Evolutionary conservation across 768 basidiomycete species (phyloP).

Genomic region (Termitomyces sp.): DNA sequence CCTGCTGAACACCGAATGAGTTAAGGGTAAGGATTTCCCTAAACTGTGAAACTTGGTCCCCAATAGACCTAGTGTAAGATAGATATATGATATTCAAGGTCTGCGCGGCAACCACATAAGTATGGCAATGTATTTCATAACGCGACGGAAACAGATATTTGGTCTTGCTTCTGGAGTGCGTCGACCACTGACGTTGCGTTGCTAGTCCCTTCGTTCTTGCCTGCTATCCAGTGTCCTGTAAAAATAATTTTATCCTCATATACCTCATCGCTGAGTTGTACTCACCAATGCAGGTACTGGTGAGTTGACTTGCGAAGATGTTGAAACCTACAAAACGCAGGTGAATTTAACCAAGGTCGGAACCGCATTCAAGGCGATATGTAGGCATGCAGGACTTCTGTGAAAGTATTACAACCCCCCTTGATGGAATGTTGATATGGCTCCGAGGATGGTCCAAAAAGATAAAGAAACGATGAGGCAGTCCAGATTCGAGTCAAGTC

Average conservation of each 20-base stretch:
- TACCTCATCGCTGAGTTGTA: neutral
- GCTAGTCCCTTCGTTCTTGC: no score
- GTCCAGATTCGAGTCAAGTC: conserved; percentile 7
- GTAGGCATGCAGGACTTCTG: conserved; percentile 1
- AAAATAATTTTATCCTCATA: conserved; percentile 33
- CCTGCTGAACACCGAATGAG: conserved; percentile 46
- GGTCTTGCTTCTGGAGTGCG: no score
- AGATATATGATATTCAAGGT: neutral
- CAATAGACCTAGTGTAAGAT: conserved; percentile 33
- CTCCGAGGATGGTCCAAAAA: conserved; percentile 7
- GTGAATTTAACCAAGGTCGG: conserved; percentile 31
- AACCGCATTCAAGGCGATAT: neutral
- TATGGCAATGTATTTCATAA: conserved; percentile 20
- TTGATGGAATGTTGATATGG: neutral
- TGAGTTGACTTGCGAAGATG: conserved; percentile 53
- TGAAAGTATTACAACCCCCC: neutral
- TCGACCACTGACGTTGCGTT: no score
- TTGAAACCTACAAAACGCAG: conserved; percentile 53
- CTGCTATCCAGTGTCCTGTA: no score
- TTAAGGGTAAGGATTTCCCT: conserved; percentile 37
- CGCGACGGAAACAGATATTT: conserved; percentile 19
- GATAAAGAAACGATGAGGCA: neutral
- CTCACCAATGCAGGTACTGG: conserved; percentile 49
- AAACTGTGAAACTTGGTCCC: conserved; percentile 58
- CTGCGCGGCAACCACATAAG: neutral